A percentile compares a stretch with the other conserved stretches of the same genome.
Evolutionary conservation across 371 early-diverging fungal genomes (phyloP).

Genomic region (Rhizopus sp.): DNA sequence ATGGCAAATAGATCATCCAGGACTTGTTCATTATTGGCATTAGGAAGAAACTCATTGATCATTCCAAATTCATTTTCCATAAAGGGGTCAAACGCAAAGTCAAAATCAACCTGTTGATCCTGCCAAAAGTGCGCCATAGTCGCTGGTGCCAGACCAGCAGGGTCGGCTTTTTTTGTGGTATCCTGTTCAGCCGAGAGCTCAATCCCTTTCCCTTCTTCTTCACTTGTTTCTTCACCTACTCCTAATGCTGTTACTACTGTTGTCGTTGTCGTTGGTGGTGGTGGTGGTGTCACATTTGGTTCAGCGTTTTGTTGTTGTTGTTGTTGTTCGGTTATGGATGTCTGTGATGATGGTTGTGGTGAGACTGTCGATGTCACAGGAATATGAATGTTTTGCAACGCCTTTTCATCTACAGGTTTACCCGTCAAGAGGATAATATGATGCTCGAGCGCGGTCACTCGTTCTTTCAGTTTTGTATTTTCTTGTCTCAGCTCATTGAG

Average conservation of each 20-base stretch:
- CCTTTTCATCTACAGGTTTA: slow-evolving; percentile 9
- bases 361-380: background rate
- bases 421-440: slow-evolving; percentile 19
- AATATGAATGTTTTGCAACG: background rate
- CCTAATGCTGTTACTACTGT: background rate
- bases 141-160: slow-evolving; percentile 1
- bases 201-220: background rate
- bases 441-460: slow-evolving; percentile 15
- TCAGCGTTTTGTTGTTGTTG: slow-evolving; percentile 22
- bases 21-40: slow-evolving; percentile 27
- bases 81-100: slow-evolving; percentile 31
- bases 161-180: background rate
- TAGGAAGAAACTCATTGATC: slow-evolving; percentile 24
- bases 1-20: slow-evolving; percentile 34
- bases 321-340: background rate
- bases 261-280: slow-evolving; percentile 17
- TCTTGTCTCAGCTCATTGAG: slow-evolving; percentile 43
- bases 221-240: background rate
- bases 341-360: background rate
- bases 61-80: slow-evolving; percentile 40
- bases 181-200: background rate
- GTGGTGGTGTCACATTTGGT: slow-evolving; percentile 21
- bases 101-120: slow-evolving; percentile 10
- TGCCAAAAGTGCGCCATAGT: background rate
- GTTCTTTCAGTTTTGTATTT: slow-evolving; percentile 34